Evolutionary conservation across 306 rosid species (phyloP).

Genomic region (Vigna mungo): DNA sequence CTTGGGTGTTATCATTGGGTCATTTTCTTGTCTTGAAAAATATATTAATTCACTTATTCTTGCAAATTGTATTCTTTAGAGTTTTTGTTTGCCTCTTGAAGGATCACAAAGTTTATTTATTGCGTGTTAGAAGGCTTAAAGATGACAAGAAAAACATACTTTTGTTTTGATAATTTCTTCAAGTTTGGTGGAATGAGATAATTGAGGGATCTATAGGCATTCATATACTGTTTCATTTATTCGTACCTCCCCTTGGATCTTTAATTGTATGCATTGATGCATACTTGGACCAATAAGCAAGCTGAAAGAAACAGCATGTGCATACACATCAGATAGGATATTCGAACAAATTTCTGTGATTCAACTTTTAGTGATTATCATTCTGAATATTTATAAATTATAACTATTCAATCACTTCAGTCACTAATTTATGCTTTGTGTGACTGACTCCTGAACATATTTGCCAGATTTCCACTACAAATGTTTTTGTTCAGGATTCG

Average conservation of each 20-base stretch:
- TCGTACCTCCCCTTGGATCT: background rate
- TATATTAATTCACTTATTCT: constrained; percentile 9
- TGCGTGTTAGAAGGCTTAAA: constrained; percentile 14
- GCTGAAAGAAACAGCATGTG: constrained; percentile 17
- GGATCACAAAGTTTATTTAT: background rate
- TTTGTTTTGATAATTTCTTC: constrained; percentile 25
- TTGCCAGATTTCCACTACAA: constrained; percentile 62
- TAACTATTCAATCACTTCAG: constrained; percentile 20
- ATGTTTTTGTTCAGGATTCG: constrained; percentile 70
- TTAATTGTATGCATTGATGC: constrained; percentile 27
- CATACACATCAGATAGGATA: constrained; percentile 14
- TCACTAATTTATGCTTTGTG: constrained; percentile 23
- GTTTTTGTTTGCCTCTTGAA: constrained; percentile 19
- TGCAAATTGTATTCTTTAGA: constrained; percentile 30
- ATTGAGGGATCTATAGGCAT: background rate
- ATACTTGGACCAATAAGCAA: constrained; percentile 9
- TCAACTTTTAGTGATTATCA: background rate
- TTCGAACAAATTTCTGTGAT: constrained; percentile 19
- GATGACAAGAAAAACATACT: constrained; percentile 12
- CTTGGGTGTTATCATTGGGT: constrained; percentile 27
- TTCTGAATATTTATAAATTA: constrained; percentile 12
- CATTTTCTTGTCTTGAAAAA: constrained; percentile 37
- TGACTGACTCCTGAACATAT: constrained; percentile 40
- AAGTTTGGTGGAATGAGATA: constrained; percentile 25
- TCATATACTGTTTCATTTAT: background rate